Evolutionary conservation across 768 basidiomycete genomes (phyloP), one percentile per base, ranked within the genome.

Genomic region (Termitomyces sp.): DNA sequence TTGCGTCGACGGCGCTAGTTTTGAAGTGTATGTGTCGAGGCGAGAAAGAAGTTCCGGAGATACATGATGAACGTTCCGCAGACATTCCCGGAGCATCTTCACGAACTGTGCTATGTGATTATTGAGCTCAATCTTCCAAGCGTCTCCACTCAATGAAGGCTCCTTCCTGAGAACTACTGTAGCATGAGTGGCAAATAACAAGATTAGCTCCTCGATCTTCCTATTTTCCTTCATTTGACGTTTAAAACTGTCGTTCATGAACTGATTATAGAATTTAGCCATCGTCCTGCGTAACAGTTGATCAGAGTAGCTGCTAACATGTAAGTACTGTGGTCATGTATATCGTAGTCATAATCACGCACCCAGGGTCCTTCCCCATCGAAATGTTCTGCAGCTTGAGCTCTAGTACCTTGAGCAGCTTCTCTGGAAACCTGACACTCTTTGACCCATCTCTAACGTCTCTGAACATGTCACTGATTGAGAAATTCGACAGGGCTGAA

Each of bases 131-230:
- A 84, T 68, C 68, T 98, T 98, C 95, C 95, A 98, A 21, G 83
- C 89, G 47, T 97, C 94, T 23, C 85, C 89, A 16, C 80, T 80
- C 1, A 94, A 75, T 2, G 89, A 80, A 0, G 90, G 90, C 61
- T 95, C 93, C 72, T 97, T 97, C 80, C 87, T 89, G 58, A 98
- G 79, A 9, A 91, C 84, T 27, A 83, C 80, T 3, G 91, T 93
- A 3, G 96, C 91, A 52, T 93, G 86, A 1, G 94, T 91, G 11
- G 95, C 95, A 65, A 98, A 98, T 80, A 91, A 90, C 51, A 99
- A 79, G 57, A 99, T 96, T 54, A 99, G 86, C 61, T 98, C 94
- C 73, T 99, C 97, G 39, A 98, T 91, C 75, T 96, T 97, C 45
- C 97, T 82, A 69, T 92, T 95, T 69, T 98, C 95, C 71, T 93